Base-by-base conservation (phyloP, 306 rosid species). In the Glycine latifolia region DNA sequence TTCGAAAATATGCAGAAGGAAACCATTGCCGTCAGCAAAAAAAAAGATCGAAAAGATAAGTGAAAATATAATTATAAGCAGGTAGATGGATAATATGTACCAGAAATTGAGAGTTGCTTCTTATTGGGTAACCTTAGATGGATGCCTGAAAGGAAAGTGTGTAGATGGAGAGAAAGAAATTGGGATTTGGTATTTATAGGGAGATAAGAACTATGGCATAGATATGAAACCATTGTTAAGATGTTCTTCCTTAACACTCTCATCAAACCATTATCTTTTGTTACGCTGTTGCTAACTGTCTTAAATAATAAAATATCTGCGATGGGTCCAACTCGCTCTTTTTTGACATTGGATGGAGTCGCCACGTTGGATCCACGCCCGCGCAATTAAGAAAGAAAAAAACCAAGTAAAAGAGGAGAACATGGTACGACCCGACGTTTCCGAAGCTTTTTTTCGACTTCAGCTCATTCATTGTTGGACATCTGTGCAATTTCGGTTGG, bases 321-420 rank as follows among this genome's bases (percentile, higher is more conserved):
- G 8, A 8, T 20, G 10, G 73, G 73, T 54, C 15, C 70, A 63
- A 52, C 50, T 56, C 3, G 80, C 13, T 13, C 10, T 11, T 14
- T 47, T 76, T 11, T 4, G 69, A 79, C 76, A 82, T 78, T 26
- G 7, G 91, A 82, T 82, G 0, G 4, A 11, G 12, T 13, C 13
- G 67, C 92, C 94, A 88, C 94, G 90, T 89, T 52, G 58, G 87
- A 77, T 87, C 89, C 97, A 91, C 89, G 89, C 83, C 7, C 44
- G 0, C 10, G 69, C 56, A 61, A 6, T 58, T 16, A 1, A 33
- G 16, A 63, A 63, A 35, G 0, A 26, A 26, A 26, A 26, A 26
- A 26, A 26, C 2, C 31, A 26, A 26, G 31, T 26, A 26, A 26
- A 26, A 26, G 31, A 8, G 44, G 43, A 53, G 59, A 71, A 71